Percentiles rank a stretch among this genome's conserved stretches.
Evolutionary conservation across 805 yeast species (phyloP).

Genomic region (Schwanniomyces pseudopolymorphus): DNA sequence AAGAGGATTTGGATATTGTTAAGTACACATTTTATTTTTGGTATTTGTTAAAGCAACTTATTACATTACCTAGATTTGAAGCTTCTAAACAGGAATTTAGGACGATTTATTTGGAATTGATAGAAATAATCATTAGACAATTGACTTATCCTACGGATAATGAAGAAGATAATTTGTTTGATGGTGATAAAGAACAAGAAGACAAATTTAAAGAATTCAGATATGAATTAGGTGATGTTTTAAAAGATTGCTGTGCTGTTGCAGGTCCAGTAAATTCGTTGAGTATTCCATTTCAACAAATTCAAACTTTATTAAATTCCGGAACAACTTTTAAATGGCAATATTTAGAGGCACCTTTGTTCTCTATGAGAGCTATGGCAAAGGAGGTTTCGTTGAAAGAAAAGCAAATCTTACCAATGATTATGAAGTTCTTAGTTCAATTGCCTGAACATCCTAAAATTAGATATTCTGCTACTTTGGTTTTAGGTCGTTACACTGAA

Average conservation of each 20-base stretch:
- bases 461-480: slow-evolving; percentile 89
- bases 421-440: slow-evolving; percentile 65
- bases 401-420: slow-evolving; percentile 65
- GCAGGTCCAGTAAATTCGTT: slow-evolving; percentile 76
- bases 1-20: slow-evolving; percentile 84
- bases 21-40: slow-evolving; percentile 91
- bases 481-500: slow-evolving; percentile 92
- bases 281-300: slow-evolving; percentile 62
- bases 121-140: slow-evolving; percentile 62
- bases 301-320: slow-evolving; percentile 45
- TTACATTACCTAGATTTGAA: slow-evolving; percentile 58
- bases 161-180: slow-evolving; percentile 45
- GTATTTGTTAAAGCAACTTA: slow-evolving; percentile 75
- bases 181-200: slow-evolving; percentile 72
- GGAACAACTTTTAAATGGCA: slow-evolving; percentile 65
- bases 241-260: slow-evolving; percentile 92
- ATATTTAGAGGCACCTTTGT: slow-evolving; percentile 83
- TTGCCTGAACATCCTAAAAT: slow-evolving; percentile 85
- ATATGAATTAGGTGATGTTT: slow-evolving; percentile 96
- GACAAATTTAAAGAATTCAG: slow-evolving; percentile 93
- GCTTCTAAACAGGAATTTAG: slow-evolving; percentile 49
- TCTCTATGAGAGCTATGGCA: slow-evolving; percentile 92
- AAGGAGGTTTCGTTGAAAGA: slow-evolving; percentile 76
- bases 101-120: slow-evolving; percentile 58
- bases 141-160: slow-evolving; percentile 65